Base-by-base conservation (phyloP, 345 rosid genomes). In the Camelina neglecta region DNA sequence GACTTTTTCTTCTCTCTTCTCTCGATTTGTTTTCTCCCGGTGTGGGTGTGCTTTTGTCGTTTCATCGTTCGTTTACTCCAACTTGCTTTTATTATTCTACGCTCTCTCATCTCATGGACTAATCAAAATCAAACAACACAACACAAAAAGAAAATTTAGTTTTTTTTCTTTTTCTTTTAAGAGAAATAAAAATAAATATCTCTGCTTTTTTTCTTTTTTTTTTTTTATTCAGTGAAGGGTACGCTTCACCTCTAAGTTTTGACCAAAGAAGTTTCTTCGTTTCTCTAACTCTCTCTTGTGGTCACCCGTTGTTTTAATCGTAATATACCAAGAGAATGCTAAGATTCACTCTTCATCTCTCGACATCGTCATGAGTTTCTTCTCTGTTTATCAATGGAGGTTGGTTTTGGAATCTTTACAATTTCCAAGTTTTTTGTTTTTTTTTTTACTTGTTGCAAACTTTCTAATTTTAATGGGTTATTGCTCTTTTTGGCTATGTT, bases 241-340 rank as follows among this genome's bases (percentile, higher is more conserved):
- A 62, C 58, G 13, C 80, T 69, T 76, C 80, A 54, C 65, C 80
- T 76, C 80, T 76, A 76, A 76, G 69, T 54, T 69, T 75, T 60
- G 79, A 75, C 74, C 74, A 75, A 35, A 35, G 38, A 67, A 72
- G 38, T 53, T 67, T 67, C 51, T 4, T 49, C 54, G 2, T 58
- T 35, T 35, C 38, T 35, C 29, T 24, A 29, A 29, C 31, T 47
- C 71, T 66, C 59, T 74, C 38, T 48, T 18, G 36, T 62, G 67
- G 51, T 62, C 70, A 18, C 71, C 41, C 31, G 31, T 29, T 29
- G 36, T 67, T 67, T 38, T 38, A 0, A 36, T 24, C 18, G 77
- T 64, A 55, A 73, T 64, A 73, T 73, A 1, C 70, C 64, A 15
- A 29, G 4, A 33, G 21, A 48, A 36, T 66, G 53, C 66, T 3